Evolutionary conservation across 306 rosid genomes (phyloP).

Genomic region (Castanopsis chinensis): DNA sequence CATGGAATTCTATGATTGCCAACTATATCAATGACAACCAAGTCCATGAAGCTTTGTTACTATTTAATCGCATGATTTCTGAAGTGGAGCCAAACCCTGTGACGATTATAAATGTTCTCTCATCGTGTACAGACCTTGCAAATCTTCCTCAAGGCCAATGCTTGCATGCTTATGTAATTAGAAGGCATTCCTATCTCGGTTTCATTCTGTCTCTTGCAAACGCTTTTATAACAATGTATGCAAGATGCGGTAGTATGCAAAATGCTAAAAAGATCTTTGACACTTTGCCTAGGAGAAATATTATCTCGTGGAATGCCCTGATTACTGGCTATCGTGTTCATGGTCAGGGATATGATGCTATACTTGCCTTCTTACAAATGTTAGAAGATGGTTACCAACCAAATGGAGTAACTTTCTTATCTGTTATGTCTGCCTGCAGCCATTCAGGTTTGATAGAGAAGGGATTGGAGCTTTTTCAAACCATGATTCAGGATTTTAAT

Average conservation of each 20-base stretch:
- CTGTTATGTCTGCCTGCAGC: slow-evolving; percentile 54
- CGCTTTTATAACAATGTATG: slow-evolving; percentile 41
- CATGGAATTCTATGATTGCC: slow-evolving; percentile 49
- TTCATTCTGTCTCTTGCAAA: slow-evolving; percentile 32
- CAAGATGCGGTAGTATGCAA: slow-evolving; percentile 41
- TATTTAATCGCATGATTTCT: slow-evolving; percentile 36
- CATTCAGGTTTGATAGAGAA: slow-evolving; percentile 41
- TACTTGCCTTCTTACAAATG: slow-evolving; percentile 29
- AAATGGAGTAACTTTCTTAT: slow-evolving; percentile 31
- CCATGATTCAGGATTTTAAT: slow-evolving; percentile 37
- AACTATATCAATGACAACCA: slow-evolving; percentile 29
- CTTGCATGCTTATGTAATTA: slow-evolving; percentile 41
- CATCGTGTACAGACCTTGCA: slow-evolving; percentile 39
- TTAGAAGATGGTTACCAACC: slow-evolving; percentile 38
- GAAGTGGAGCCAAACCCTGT: slow-evolving; percentile 41
- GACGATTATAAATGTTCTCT: slow-evolving; percentile 40
- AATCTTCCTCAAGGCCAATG: slow-evolving; percentile 36
- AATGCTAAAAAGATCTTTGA: slow-evolving; percentile 39
- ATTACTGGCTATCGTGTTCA: slow-evolving; percentile 45
- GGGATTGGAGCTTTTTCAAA: slow-evolving; percentile 40
- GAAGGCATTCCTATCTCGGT: slow-evolving; percentile 17
- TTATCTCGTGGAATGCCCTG: slow-evolving; percentile 47
- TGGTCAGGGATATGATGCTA: slow-evolving; percentile 43
- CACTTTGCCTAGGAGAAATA: slow-evolving; percentile 24
- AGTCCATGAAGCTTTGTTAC: slow-evolving; percentile 29